These are phyloP conservation scores for Xylariaceae sp. DNA, from an alignment of 2,329 filamentous ascomycete species.

Conservation along the genomic window DNA sequence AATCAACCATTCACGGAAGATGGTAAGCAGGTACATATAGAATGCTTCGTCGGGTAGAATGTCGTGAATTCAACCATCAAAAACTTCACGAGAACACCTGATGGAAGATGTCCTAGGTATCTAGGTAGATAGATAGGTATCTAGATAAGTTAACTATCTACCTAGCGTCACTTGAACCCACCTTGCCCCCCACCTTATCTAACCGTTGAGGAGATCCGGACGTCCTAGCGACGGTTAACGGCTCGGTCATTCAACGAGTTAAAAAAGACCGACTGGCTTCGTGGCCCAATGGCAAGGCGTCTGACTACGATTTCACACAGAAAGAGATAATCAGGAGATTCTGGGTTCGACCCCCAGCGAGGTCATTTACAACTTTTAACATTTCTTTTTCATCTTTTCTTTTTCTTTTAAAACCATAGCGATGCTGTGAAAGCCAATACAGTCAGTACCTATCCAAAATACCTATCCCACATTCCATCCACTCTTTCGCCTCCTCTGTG, in stretches of 20 bases:
- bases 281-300: constrained; percentile 40
- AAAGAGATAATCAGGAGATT: constrained; percentile 16
- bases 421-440: no score
- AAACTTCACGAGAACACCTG: constrained; percentile 28
- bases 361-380: constrained; percentile 5
- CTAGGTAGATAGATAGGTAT: no score
- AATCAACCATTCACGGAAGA: no score
- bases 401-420: background rate
- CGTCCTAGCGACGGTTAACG: background rate
- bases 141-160: no score
- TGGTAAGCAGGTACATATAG: no score
- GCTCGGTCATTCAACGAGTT: background rate
- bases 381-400: background rate
- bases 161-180: no score
- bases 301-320: constrained; percentile 35
- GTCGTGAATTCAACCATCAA: constrained; percentile 14
- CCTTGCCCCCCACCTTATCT: no score
- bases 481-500: constrained; percentile 49
- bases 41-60: no score
- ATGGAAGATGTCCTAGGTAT: no score
- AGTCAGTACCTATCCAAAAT: no score
- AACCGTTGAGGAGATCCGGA: background rate
- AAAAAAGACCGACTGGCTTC: background rate
- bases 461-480: constrained; percentile 40
- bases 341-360: constrained; percentile 22